Evolutionary conservation across 306 rosid genomes (phyloP), one percentile per base, ranked within the genome.

Genomic region (Cotoneaster glaucophyllus): DNA sequence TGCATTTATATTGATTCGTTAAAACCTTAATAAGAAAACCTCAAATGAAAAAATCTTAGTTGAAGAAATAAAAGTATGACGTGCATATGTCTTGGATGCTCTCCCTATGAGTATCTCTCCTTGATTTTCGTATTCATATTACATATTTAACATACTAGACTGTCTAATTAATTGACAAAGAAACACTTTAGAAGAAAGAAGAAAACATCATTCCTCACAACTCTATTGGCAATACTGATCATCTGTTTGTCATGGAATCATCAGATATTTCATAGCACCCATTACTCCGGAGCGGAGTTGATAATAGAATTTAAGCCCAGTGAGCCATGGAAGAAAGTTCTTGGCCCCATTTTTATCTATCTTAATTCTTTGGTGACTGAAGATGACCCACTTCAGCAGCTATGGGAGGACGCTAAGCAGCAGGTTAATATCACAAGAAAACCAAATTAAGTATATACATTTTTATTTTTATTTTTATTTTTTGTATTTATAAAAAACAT

Each of bases 251-350:
- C 41, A 7, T 8, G 41, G 29, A 11, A 24, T 22, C 28, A 21
- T 69, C 86, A 95, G 98, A 75, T 95, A 73, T 92, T 95, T 84
- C 93, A 92, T 11, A 95, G 98, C 72, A 82, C 92, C 12, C 98
- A 95, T 78, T 95, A 95, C 78, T 80, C 92, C 0, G 98, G 98
- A 75, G 92, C 71, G 72, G 98, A 90, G 71, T 72, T 95, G 84
- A 83, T 95, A 43, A 62, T 93, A 15, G 82, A 86, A 39, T 85
- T 95, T 76, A 84, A 77, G 71, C 50, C 84, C 4, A 86, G 86
- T 31, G 97, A 95, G 86, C 64, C 93, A 29, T 95, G 98, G 98
- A 95, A 92, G 87, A 95, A 90, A 78, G 96, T 95, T 34, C 89
- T 82, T 67, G 98, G 98, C 44, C 98, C 97, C 2, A 77, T 95